Evolutionary conservation across 176 grass and related monocot genomes (phyloP).

Genomic region (Rhynchospora tenuis): DNA sequence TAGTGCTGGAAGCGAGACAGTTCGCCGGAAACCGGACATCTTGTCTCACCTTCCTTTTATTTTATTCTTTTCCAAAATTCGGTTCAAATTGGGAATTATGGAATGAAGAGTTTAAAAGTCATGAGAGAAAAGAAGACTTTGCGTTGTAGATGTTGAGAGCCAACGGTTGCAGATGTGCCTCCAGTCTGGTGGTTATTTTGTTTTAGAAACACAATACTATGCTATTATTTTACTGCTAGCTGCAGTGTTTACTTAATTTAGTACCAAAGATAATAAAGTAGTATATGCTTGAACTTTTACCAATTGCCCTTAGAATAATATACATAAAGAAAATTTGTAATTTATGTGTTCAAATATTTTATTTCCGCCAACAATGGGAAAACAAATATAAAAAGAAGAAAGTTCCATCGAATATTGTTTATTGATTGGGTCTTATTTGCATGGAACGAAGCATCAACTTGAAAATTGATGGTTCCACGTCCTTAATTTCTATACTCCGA

Average conservation of each 20-base stretch:
- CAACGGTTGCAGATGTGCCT: not conserved
- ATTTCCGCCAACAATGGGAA: too few relatives aligned
- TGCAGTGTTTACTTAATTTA: not conserved
- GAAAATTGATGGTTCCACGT: too few relatives aligned
- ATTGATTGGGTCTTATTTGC: too few relatives aligned
- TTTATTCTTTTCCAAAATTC: not conserved
- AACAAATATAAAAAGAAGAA: too few relatives aligned
- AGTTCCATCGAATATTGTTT: too few relatives aligned
- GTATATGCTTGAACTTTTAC: too few relatives aligned
- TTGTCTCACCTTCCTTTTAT: not conserved
- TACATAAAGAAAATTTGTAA: too few relatives aligned
- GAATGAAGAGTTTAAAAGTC: not conserved
- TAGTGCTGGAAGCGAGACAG: slow-evolving; percentile 7
- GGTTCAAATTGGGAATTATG: slow-evolving; percentile 4
- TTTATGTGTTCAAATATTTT: too few relatives aligned
- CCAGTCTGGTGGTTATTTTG: not conserved
- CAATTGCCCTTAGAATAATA: too few relatives aligned
- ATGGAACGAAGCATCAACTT: too few relatives aligned
- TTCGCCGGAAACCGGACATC: slow-evolving; percentile 14
- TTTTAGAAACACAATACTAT: not conserved
- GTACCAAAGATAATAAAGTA: not conserved
- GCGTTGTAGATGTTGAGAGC: slow-evolving; percentile 16
- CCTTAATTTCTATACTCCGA: too few relatives aligned
- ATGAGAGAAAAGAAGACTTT: not conserved
- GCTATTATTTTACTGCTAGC: not conserved